Evolutionary conservation across 1,139 yeast species (phyloP).

Genomic region (Pneumocystis sp.): DNA sequence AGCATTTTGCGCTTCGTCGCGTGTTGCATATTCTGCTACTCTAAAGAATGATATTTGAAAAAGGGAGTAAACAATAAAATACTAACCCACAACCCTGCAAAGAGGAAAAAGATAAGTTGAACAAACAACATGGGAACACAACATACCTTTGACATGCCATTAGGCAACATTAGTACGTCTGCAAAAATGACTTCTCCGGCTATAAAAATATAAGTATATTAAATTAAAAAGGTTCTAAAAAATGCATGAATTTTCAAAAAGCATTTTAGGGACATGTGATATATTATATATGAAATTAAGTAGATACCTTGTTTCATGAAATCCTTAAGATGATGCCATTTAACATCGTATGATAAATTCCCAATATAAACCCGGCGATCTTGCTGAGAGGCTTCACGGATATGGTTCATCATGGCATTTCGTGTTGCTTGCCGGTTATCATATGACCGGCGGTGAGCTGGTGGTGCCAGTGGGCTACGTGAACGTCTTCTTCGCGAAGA

Average conservation of each 20-base stretch:
- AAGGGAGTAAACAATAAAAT: neutral
- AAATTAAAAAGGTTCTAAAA: neutral
- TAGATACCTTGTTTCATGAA: constrained; percentile 37
- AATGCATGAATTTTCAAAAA: neutral
- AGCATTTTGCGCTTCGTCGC: constrained; percentile 60
- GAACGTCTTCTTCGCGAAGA: neutral
- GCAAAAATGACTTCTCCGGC: constrained; percentile 71
- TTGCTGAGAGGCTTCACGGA: constrained; percentile 16
- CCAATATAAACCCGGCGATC: constrained; percentile 38
- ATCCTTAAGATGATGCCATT: constrained; percentile 49
- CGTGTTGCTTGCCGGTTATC: neutral
- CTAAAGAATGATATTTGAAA: constrained; percentile 20
- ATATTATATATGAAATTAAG: neutral
- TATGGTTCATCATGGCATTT: neutral
- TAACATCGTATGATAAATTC: constrained; percentile 44
- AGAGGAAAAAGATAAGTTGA: neutral
- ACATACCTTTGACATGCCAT: constrained; percentile 72
- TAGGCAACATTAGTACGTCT: constrained; percentile 69
- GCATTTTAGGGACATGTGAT: neutral
- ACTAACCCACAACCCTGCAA: constrained; percentile 10
- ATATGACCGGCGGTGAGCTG: neutral
- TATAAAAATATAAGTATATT: constrained; percentile 2
- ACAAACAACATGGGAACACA: neutral
- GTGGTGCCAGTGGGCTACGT: neutral
- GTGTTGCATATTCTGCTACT: constrained; percentile 67